phyloP scores from a whole-genome alignment of 805 yeast species.

The Candida incommunis region DNA sequence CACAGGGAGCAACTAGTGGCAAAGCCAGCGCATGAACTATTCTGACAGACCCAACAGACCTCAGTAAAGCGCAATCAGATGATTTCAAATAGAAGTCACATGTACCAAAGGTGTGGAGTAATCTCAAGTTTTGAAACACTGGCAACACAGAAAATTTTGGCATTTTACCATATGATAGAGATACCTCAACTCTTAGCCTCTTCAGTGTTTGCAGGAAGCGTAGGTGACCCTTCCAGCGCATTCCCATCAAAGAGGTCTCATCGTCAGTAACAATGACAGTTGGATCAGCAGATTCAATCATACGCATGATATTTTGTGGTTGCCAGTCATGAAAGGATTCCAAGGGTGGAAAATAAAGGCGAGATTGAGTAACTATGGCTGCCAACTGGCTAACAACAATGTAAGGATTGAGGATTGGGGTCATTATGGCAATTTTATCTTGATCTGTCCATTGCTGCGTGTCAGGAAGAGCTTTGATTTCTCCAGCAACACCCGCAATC shows the following conservation, averaged over 20 bases:
- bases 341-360: conserved; percentile 10
- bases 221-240: conserved; percentile 7
- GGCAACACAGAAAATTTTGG: conserved; percentile 12
- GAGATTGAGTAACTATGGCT: conserved; percentile 17
- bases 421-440: conserved; percentile 20
- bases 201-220: not conserved
- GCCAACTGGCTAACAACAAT: conserved; percentile 17
- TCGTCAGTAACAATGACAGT: conserved; percentile 20
- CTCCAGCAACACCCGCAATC: conserved; percentile 24
- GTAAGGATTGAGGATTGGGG: conserved; percentile 15
- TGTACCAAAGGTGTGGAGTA: conserved; percentile 13
- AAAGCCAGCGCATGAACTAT: not conserved
- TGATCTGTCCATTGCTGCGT: conserved; percentile 15
- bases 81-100: not conserved
- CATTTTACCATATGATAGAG: conserved; percentile 17
- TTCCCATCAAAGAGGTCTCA: conserved; percentile 15
- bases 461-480: conserved; percentile 20
- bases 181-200: conserved; percentile 4
- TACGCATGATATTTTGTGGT: conserved; percentile 13
- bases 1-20: not conserved
- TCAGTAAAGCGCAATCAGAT: not conserved
- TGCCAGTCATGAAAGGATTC: conserved; percentile 8
- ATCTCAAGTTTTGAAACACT: conserved; percentile 15
- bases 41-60: not conserved
- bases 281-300: conserved; percentile 9